Evolutionary conservation across 1,284 basidiomycete species (phyloP), one percentile per base, ranked within the genome.

Genomic region (Ganoderma sinense): DNA sequence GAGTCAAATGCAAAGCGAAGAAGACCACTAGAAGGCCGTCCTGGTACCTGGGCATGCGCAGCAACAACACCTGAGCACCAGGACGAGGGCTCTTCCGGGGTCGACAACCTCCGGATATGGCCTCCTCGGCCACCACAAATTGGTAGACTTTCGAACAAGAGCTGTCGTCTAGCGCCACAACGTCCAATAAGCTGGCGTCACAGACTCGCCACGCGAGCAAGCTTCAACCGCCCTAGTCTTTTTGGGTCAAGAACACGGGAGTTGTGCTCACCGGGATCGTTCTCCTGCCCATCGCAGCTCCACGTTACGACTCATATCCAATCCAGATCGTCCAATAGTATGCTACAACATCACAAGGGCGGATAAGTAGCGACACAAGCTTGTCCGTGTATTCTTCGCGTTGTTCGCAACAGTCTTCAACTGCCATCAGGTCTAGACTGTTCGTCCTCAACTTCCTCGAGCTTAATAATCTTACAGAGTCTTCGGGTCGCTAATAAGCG

Each of bases 281-380:
- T 20, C 20, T n/a, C 36, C 14, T 36, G 14, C 39, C 36, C n/a
- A 29, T n/a, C 39, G 14, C 23, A 6, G 14, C 26, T 14, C 20
- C 18, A 36, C 56, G 16, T 14, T 5, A 39, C 2, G n/a, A 41
- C 23, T n/a, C 39, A 41, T 3, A 4, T 56, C 29, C 18, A 18
- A 29, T 33, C 53, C 53, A 29, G 18, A 56, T 56, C 53, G 59
- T 61, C 59, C 59, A 61, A 41, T 55, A 62, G 48, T 72, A 69
- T 69, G 67, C 62, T 70, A 73, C 69, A 69, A 63, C 59, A 67
- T 64, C 60, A 62, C 55, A 40, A 64, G 53, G 67, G 39, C 31
- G 61, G 16, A 66, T 51, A n/a, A n/a, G n/a, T n/a, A 58, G 23
- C 31, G 41, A 31, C 59, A 51, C 36, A 62, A 41, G 23, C 36